A percentile compares a stretch with the other conserved stretches of the same genome.
These are phyloP conservation scores for Diaporthe sp. DNA, from an alignment of 2,329 filamentous ascomycete genomes.

Conservation along the genomic window DNA sequence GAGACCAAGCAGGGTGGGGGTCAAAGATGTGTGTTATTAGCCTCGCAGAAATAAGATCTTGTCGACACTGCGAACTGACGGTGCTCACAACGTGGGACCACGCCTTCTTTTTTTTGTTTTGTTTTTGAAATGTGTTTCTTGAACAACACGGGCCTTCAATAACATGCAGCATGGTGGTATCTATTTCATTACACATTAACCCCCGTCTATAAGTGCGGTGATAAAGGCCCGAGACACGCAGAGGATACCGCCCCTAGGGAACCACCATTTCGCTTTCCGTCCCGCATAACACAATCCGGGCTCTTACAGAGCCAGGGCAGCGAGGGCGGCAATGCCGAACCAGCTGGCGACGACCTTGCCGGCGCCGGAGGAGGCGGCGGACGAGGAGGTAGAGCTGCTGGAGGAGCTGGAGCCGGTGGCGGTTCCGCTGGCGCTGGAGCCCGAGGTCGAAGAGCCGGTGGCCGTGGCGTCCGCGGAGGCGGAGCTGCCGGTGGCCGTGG, in stretches of 20 bases:
- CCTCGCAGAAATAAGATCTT: constrained; percentile 32
- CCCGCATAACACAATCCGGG: background rate
- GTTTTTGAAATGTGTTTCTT: constrained; percentile 8
- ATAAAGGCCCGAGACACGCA: background rate
- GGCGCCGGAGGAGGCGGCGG: constrained; percentile 33
- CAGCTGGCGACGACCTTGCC: constrained; percentile 41
- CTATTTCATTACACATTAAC: constrained; percentile 39
- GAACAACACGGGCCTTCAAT: constrained; percentile 17
- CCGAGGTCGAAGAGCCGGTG: constrained; percentile 6
- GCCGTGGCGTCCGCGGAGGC: constrained; percentile 7
- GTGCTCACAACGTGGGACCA: constrained; percentile 23
- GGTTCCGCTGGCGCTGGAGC: constrained; percentile 12
- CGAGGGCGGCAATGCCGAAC: constrained; percentile 36
- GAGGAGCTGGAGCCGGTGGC: constrained; percentile 1
- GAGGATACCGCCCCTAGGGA: background rate
- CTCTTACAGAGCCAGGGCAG: constrained; percentile 39
- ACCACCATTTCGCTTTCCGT: background rate
- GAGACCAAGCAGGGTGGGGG: constrained; percentile 3
- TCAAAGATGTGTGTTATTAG: constrained; percentile 30
- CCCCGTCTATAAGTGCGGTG: constrained; percentile 25
- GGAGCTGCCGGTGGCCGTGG: constrained; percentile 23
- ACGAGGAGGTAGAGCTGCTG: constrained; percentile 24
- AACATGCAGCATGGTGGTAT: constrained; percentile 30
- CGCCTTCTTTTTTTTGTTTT: background rate
- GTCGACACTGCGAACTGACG: constrained; percentile 26